Conservation (phyloP, 345 rosid species). For the Combretum micranthum region DNA sequence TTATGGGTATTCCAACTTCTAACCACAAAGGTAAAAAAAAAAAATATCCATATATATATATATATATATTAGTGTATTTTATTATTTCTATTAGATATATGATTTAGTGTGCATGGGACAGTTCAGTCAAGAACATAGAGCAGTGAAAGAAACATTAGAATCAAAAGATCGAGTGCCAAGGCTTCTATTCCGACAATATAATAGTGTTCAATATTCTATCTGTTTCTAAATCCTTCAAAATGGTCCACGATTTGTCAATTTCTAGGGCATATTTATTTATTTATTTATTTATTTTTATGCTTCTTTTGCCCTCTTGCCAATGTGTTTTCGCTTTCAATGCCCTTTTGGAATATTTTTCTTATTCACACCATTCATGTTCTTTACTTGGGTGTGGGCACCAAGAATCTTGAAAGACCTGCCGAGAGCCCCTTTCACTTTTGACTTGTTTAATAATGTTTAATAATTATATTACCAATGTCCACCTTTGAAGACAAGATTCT, state of each 20-base stretch:
- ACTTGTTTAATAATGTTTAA: slow-evolving; percentile 15
- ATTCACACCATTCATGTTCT: slow-evolving; percentile 8
- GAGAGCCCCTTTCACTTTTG: slow-evolving; percentile 24
- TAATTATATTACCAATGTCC: slow-evolving; percentile 3
- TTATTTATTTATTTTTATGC: slow-evolving; percentile 6
- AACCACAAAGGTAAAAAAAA: too few relatives aligned
- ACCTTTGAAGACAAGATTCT: slow-evolving; percentile 8
- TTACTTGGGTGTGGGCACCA: slow-evolving; percentile 25
- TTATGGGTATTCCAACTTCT: too few relatives aligned
- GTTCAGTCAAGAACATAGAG: too few relatives aligned
- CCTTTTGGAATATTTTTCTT: slow-evolving; percentile 14
- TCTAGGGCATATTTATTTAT: not conserved
- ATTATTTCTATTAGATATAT: too few relatives aligned
- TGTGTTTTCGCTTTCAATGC: not conserved
- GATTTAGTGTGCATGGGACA: too few relatives aligned
- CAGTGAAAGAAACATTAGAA: not conserved
- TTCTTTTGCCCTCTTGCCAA: slow-evolving; percentile 6
- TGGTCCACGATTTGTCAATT: slow-evolving; percentile 7
- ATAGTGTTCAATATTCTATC: slow-evolving; percentile 13
- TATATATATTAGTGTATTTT: too few relatives aligned
- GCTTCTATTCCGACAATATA: slow-evolving; percentile 37
- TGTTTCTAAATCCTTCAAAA: slow-evolving; percentile 8
- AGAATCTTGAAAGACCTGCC: slow-evolving; percentile 25
- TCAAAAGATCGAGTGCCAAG: slow-evolving; percentile 6
- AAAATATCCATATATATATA: too few relatives aligned